These are phyloP conservation scores for Combretum micranthum DNA, from an alignment of 345 rosid genomes.

Conservation along the genomic window DNA sequence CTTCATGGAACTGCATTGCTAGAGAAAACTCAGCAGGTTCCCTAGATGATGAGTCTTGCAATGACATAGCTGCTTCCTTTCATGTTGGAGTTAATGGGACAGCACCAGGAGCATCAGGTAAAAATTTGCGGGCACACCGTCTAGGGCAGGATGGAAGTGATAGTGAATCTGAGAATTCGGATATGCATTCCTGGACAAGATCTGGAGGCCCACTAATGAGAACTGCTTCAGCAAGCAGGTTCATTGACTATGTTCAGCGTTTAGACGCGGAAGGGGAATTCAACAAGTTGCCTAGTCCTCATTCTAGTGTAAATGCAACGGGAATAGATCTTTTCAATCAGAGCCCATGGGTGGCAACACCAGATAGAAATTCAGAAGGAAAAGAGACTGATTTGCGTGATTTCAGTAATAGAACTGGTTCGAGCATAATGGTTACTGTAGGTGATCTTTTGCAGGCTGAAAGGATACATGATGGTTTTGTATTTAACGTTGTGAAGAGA, in stretches of 20 bases:
- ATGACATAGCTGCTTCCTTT: constrained; percentile 34
- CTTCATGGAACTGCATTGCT: constrained; percentile 95
- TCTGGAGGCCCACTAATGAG: constrained; percentile 98
- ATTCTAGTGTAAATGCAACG: constrained; percentile 22
- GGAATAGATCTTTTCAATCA: constrained; percentile 35
- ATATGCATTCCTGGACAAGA: constrained; percentile 83
- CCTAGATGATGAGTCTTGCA: constrained; percentile 56
- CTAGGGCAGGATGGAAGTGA: constrained; percentile 66
- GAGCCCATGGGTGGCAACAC: constrained; percentile 31
- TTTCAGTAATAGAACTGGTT: constrained; percentile 26
- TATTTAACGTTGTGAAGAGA: constrained; percentile 67
- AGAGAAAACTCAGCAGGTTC: constrained; percentile 96
- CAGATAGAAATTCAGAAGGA: constrained; percentile 29
- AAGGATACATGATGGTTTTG: constrained; percentile 54
- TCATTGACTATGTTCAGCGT: constrained; percentile 67
- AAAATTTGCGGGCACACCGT: constrained; percentile 34
- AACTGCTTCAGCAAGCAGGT: constrained; percentile 77
- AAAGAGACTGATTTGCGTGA: constrained; percentile 38
- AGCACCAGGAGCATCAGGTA: constrained; percentile 27
- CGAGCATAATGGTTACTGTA: constrained; percentile 63
- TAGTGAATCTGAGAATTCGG: constrained; percentile 70
- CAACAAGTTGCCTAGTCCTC: constrained; percentile 38
- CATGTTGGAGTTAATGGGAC: constrained; percentile 36
- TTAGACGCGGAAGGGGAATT: constrained; percentile 54
- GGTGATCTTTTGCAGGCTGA: constrained; percentile 87